These are phyloP conservation scores for Trapa bicornis DNA, from an alignment of 345 rosid genomes.

Conservation along the genomic window DNA sequence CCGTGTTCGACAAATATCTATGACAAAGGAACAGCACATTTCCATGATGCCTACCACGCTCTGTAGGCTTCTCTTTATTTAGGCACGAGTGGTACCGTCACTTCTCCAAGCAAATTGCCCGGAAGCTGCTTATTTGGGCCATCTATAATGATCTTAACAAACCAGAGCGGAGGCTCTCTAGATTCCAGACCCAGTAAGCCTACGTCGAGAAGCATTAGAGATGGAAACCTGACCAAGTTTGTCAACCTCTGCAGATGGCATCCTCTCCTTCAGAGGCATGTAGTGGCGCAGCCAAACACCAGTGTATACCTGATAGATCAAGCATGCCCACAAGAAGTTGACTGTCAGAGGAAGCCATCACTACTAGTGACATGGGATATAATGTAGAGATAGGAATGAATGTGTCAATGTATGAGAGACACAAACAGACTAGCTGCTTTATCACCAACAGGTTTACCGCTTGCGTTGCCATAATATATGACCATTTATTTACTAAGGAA, in stretches of 20 bases:
- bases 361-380: neutral
- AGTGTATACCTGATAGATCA: constrained; percentile 51
- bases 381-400: neutral
- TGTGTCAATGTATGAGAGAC: neutral
- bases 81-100: neutral
- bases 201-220: constrained; percentile 75
- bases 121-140: constrained; percentile 3
- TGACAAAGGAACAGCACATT: neutral
- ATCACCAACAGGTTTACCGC: neutral
- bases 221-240: constrained; percentile 55
- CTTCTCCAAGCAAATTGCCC: neutral
- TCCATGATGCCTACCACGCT: neutral
- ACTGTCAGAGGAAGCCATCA: neutral
- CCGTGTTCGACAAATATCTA: neutral
- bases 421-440: neutral
- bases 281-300: constrained; percentile 91
- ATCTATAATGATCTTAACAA: neutral
- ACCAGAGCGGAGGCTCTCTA: constrained; percentile 7
- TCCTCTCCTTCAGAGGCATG: constrained; percentile 52
- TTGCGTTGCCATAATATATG: neutral
- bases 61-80: neutral
- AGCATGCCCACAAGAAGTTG: neutral
- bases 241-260: constrained; percentile 27
- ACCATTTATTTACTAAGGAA: neutral
- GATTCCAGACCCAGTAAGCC: constrained; percentile 59